Evolutionary conservation across 2,329 filamentous ascomycete genomes (phyloP).

Genomic region (Pseudogymnoascus sp.): DNA sequence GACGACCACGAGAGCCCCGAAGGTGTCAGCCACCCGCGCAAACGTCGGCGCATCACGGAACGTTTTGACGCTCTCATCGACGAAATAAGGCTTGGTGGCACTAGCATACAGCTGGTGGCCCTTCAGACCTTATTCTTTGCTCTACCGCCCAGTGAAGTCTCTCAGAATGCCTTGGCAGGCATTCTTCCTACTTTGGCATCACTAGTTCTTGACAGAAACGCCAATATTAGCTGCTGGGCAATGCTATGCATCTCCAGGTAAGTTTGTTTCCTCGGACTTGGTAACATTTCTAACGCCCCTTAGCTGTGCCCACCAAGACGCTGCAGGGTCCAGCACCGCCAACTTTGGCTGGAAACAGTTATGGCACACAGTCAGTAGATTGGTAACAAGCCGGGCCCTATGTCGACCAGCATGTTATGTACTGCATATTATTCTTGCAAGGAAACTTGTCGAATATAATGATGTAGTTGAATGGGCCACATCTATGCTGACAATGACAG

Average conservation of each 20-base stretch:
- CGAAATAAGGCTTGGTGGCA: conserved; percentile 21
- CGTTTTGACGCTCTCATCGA: conserved; percentile 23
- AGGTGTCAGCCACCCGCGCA: conserved; percentile 21
- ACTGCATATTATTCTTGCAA: conserved; percentile 59
- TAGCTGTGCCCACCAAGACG: conserved; percentile 41
- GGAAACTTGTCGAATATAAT: conserved; percentile 59
- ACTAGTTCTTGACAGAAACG: conserved; percentile 63
- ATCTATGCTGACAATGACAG: conserved; percentile 66
- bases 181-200: conserved; percentile 52
- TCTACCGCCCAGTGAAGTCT: conserved; percentile 30
- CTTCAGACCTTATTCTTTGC: conserved; percentile 48
- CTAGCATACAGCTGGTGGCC: conserved; percentile 24
- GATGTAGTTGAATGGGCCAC: conserved; percentile 63
- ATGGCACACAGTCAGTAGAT: conserved; percentile 68
- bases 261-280: conserved; percentile 22
- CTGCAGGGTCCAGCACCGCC: conserved; percentile 29
- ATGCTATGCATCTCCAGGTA: conserved; percentile 77
- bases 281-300: neutral
- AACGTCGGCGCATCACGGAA: conserved; percentile 24
- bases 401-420: conserved; percentile 73
- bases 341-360: conserved; percentile 59
- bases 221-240: conserved; percentile 66
- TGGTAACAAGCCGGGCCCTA: conserved; percentile 60
- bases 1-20: conserved; percentile 10
- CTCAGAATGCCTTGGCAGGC: conserved; percentile 33